phyloP scores from a whole-genome alignment of 2,329 filamentous ascomycete genomes.

The Hypomyces rosellus region DNA sequence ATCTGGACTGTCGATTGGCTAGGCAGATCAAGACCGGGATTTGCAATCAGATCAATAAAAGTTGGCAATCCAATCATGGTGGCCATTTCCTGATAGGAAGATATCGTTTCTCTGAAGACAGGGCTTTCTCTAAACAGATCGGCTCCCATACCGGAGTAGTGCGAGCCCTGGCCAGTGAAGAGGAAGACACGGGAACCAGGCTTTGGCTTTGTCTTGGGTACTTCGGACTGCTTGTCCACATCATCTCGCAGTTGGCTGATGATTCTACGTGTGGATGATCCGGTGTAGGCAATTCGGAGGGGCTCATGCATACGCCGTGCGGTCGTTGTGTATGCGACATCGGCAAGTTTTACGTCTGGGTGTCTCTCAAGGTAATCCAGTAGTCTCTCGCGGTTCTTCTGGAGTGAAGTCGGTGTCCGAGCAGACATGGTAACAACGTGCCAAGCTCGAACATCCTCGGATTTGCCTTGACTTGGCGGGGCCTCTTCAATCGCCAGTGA shows the following conservation, averaged over 20 bases:
- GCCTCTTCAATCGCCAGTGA: conserved; percentile 58
- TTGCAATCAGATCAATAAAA: background rate
- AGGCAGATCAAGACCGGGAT: background rate
- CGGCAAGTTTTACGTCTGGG: too few species aligned
- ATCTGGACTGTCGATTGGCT: background rate
- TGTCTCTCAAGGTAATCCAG: conserved; percentile 41
- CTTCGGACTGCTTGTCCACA: background rate
- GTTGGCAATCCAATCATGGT: background rate
- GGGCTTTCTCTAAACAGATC: background rate
- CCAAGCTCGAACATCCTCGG: conserved; percentile 42
- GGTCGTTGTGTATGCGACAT: too few species aligned
- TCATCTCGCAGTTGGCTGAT: too few species aligned
- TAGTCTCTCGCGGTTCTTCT: conserved; percentile 49
- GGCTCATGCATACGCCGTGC: too few species aligned
- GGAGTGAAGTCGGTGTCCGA: conserved; percentile 48
- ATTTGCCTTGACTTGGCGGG: conserved; percentile 55
- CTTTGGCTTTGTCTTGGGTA: too few species aligned
- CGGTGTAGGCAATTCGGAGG: too few species aligned
- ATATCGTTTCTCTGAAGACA: background rate
- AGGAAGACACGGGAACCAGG: too few species aligned
- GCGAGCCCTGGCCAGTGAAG: too few species aligned
- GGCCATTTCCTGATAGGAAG: background rate
- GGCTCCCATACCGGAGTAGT: too few species aligned
- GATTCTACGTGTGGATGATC: too few species aligned
- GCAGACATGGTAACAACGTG: conserved; percentile 52